Evolutionary conservation across 1,284 basidiomycete species (phyloP).

Genomic region (Rhodotorula sp.): DNA sequence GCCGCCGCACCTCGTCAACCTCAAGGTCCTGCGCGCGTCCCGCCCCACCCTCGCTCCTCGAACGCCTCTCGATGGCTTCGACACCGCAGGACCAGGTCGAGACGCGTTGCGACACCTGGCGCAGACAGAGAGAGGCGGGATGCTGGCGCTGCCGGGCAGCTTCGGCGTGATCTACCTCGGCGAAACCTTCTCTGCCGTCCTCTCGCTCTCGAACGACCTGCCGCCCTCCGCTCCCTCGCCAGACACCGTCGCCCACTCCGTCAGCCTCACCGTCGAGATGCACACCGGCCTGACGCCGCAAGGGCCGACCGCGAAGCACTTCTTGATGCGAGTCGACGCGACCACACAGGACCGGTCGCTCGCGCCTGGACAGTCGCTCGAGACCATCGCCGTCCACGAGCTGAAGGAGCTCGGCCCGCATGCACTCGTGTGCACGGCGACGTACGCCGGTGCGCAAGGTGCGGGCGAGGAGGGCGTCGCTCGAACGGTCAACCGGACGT

Average conservation of each 20-base stretch:
- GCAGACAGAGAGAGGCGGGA: neutral
- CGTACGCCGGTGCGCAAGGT: slow-evolving; percentile 38
- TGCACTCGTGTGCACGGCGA: slow-evolving; percentile 46
- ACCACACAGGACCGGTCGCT: neutral
- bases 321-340: slow-evolving; percentile 3
- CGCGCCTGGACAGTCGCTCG: slow-evolving; percentile 34
- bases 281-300: slow-evolving; percentile 29
- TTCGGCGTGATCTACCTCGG: slow-evolving; percentile 33
- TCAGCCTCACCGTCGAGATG: slow-evolving; percentile 44
- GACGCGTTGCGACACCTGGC: neutral
- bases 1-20: slow-evolving; percentile 21
- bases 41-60: slow-evolving; percentile 6
- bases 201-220: slow-evolving; percentile 46
- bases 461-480: neutral
- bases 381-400: slow-evolving; percentile 43
- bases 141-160: slow-evolving; percentile 11
- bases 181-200: slow-evolving; percentile 45
- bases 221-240: slow-evolving; percentile 24
- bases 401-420: slow-evolving; percentile 46
- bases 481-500: slow-evolving; percentile 28
- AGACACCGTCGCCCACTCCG: slow-evolving; percentile 29
- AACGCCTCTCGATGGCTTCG: neutral
- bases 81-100: neutral
- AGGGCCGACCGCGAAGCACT: neutral
- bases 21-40: slow-evolving; percentile 29